A percentile compares a stretch with the other conserved stretches of the same genome.
Evolutionary conservation across 768 basidiomycete genomes (phyloP).

Genomic region (Austroboletus festivus): DNA sequence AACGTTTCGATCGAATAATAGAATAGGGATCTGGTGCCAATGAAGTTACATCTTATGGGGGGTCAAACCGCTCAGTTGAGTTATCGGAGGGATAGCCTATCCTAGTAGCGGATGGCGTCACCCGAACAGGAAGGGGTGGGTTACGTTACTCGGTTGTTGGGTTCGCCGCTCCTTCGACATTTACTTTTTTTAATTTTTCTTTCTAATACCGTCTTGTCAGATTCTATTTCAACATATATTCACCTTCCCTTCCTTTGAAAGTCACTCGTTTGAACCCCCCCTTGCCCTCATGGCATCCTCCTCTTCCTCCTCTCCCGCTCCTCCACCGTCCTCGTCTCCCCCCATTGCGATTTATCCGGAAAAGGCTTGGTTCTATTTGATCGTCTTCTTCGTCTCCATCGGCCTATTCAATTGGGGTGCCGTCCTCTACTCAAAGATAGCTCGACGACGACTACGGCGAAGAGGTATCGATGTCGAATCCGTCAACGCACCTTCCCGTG

Average conservation of each 20-base stretch:
- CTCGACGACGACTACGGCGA: neutral
- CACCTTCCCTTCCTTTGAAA: no score
- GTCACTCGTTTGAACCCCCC: no score
- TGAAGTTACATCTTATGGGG: no score
- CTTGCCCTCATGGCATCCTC: neutral
- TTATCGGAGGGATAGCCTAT: neutral
- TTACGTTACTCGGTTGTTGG: neutral
- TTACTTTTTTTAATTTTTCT: no score
- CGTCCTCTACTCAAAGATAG: constrained; percentile 19
- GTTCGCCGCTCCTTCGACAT: neutral
- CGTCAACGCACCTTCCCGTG: neutral
- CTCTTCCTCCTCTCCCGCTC: no score
- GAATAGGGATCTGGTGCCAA: no score
- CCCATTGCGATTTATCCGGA: neutral
- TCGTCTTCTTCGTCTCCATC: constrained; percentile 13
- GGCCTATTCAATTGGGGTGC: constrained; percentile 29
- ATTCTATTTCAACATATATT: no score
- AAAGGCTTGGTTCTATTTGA: constrained; percentile 18
- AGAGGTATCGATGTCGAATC: constrained; percentile 16
- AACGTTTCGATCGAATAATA: no score
- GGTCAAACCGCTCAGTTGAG: neutral
- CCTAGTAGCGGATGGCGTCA: no score
- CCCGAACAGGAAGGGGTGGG: no score
- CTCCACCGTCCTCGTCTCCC: neutral
- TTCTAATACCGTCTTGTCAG: no score